phyloP scores from a whole-genome alignment of 108 stramenopile species.

The Discostella stelligeroides region DNA sequence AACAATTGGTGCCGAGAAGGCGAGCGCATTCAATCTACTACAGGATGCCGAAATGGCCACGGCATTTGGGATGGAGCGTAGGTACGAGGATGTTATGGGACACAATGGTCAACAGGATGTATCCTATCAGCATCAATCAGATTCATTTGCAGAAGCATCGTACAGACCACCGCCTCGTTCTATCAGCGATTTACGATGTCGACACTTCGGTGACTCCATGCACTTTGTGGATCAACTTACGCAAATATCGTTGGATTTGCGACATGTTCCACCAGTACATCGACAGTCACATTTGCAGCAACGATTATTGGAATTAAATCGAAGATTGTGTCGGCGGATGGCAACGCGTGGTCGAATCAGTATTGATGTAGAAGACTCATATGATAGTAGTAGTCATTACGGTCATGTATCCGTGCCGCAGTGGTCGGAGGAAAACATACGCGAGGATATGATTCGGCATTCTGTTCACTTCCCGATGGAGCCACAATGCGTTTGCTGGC shows the following conservation, averaged over 20 bases:
- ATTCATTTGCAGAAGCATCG: not conserved
- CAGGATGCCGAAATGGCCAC: conserved; percentile 89
- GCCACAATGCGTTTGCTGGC: conserved; percentile 66
- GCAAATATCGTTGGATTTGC: conserved; percentile 77
- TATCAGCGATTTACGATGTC: conserved; percentile 73
- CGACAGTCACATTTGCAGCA: conserved; percentile 56
- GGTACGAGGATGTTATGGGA: conserved; percentile 27
- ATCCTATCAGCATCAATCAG: not conserved
- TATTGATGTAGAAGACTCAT: conserved; percentile 68
- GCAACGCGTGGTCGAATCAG: conserved; percentile 75
- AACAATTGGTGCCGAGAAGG: conserved; percentile 78
- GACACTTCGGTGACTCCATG: conserved; percentile 91
- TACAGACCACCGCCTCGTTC: conserved; percentile 51
- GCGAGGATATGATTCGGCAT: conserved; percentile 68
- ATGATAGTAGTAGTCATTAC: conserved; percentile 50
- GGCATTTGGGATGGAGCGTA: conserved; percentile 68
- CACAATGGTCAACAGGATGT: conserved; percentile 14
- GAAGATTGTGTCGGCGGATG: conserved; percentile 79
- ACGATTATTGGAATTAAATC: conserved; percentile 70
- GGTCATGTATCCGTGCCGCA: conserved; percentile 37
- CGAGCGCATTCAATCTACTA: conserved; percentile 82
- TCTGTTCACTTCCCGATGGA: conserved; percentile 85
- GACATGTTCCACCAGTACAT: conserved; percentile 56
- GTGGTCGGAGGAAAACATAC: conserved; percentile 54
- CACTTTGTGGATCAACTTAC: conserved; percentile 84